phyloP scores from a whole-genome alignment of 164 flowering plant species.

The Tetracentron sinense region DNA sequence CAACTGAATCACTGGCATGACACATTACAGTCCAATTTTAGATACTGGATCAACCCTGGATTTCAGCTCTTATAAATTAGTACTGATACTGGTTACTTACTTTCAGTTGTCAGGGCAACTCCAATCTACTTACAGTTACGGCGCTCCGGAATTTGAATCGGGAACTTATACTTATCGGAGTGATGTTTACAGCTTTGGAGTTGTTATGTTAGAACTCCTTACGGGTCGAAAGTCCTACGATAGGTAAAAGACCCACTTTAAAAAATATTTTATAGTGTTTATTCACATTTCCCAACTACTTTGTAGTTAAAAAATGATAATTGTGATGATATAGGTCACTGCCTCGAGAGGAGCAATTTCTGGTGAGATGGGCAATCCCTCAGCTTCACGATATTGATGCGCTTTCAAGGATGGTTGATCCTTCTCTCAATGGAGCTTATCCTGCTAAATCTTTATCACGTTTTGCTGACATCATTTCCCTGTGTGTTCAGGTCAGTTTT shows the following conservation, averaged over 20 bases:
- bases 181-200: constrained; percentile 98
- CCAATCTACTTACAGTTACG: constrained; percentile 65
- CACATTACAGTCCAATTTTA: too few species aligned
- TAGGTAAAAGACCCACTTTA: constrained; percentile 36
- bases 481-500: constrained; percentile 74
- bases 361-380: constrained; percentile 91
- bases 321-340: constrained; percentile 39
- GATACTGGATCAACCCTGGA: neutral
- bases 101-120: constrained; percentile 79
- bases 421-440: constrained; percentile 66
- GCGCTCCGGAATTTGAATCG: constrained; percentile 84
- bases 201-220: constrained; percentile 89
- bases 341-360: constrained; percentile 69
- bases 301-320: neutral
- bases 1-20: too few species aligned
- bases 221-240: constrained; percentile 85
- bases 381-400: constrained; percentile 96
- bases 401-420: constrained; percentile 88
- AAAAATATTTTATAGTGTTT: neutral
- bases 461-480: constrained; percentile 84
- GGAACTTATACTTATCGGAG: constrained; percentile 73
- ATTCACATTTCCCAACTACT: neutral
- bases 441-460: constrained; percentile 81
- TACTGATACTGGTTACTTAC: neutral
- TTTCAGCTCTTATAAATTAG: neutral